A percentile compares a stretch with the other conserved stretches of the same genome.
Conservation (phyloP, 208 protist genomes). For the Angomonas deanei region DNA sequence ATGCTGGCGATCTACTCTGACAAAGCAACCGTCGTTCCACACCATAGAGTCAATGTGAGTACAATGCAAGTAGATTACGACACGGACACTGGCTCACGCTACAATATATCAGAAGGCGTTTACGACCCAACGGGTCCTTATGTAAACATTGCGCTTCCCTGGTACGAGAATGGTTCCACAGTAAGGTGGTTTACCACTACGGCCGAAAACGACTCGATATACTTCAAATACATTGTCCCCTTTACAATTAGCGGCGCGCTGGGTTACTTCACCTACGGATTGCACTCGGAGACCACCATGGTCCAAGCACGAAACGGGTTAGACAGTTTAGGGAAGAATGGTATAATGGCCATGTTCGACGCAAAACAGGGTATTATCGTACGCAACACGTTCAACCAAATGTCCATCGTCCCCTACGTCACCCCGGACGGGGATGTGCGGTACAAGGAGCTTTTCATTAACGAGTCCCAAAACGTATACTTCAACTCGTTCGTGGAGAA, state of each 20-base stretch:
- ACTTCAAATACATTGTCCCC: neutral
- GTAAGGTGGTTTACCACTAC: neutral
- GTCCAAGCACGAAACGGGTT: conserved; percentile 6
- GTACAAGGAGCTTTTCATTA: neutral
- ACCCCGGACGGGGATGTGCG: neutral
- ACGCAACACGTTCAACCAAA: neutral
- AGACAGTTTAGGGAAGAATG: conserved; percentile 6
- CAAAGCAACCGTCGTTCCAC: too few species aligned
- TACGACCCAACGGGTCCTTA: too few species aligned
- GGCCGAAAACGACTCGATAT: neutral
- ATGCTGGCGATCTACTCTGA: too few species aligned
- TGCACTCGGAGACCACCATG: neutral
- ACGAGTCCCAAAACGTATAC: neutral
- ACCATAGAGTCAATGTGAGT: too few species aligned
- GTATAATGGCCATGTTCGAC: neutral
- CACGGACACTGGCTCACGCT: neutral
- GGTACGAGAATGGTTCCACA: neutral
- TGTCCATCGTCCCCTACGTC: neutral
- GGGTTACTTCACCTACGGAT: neutral
- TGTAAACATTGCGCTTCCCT: neutral
- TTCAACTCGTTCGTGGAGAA: neutral
- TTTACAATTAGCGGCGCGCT: neutral
- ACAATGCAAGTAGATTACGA: too few species aligned
- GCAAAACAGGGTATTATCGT: neutral
- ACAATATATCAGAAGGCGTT: too few species aligned